Base-by-base conservation (phyloP, 2,329 filamentous ascomycete species). In the Aschersonia sp. region DNA sequence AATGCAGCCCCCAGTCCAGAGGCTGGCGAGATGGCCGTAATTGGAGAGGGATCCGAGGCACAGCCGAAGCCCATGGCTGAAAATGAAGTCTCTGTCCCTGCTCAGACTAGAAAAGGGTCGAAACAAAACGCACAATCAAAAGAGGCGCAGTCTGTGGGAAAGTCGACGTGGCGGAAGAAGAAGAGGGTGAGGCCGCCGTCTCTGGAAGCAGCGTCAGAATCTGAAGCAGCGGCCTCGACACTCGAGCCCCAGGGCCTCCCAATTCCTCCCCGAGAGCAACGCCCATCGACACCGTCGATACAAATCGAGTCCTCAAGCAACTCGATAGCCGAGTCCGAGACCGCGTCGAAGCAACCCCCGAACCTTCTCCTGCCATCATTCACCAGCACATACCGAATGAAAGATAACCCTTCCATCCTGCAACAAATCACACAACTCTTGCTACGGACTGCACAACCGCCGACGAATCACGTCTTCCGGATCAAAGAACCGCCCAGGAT, bases 321-420 rank as follows among this genome's bases (percentile, higher is more conserved):
- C 47, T 53, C 65, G 30, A 55, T 58, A 20, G 48, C 60, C 20
- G 64, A 75, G 49, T 69, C 74, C 47, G 66, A 77, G 10, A 66
- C 67, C 7, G 53, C 58, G 3, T 61, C 64, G 48, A 75, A 72
- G 51, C 51, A 57, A 3, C 60, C 74, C 2, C 69, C 73, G 1
- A 89, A 89, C 52, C 63, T 87, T 2, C 63, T 89, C 1, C 67
- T 89, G 0, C 85, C 85, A 0, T 78, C 79, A 0, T 87, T 91
- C 55, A 67, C 65, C 6, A 77, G 72, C 54, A 87, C 84, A 0
- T 91, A 88, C 54, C 73, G 64, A 32, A 70, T 80, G 65, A 79
- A 80, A 53, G 74, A 80, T 31, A 80, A 78, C 49, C 81, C 84
- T 2, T 84, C 84, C 4, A 76, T 89, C 12, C 59, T 88, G n/a